phyloP scores from a whole-genome alignment of 306 rosid species.

The Prunus mira region DNA sequence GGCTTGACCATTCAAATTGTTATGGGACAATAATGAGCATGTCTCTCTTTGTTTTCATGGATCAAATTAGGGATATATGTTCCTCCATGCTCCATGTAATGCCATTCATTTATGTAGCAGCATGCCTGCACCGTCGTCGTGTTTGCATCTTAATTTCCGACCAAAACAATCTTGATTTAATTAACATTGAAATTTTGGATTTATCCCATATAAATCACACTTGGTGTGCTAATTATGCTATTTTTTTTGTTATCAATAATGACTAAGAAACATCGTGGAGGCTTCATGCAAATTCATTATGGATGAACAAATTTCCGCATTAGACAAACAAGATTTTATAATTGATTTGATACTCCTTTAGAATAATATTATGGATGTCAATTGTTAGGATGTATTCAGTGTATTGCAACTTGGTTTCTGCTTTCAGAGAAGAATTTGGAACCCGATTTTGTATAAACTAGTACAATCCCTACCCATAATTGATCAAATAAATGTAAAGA shows the following conservation, averaged over 20 bases:
- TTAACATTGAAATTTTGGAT: neutral
- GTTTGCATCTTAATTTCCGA: slow-evolving; percentile 1
- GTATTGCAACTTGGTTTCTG: neutral
- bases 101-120: neutral
- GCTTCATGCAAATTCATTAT: slow-evolving; percentile 7
- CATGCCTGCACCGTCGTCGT: slow-evolving; percentile 2
- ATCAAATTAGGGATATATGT: slow-evolving; percentile 5
- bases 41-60: slow-evolving; percentile 24
- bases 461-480: no score
- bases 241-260: neutral
- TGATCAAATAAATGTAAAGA: no score
- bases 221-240: neutral
- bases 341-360: neutral
- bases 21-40: slow-evolving; percentile 10
- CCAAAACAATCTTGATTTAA: slow-evolving; percentile 2
- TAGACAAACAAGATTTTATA: neutral
- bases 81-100: neutral
- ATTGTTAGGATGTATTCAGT: neutral
- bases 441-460: no score
- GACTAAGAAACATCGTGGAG: slow-evolving; percentile 7
- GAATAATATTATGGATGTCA: neutral
- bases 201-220: neutral
- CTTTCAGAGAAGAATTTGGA: neutral
- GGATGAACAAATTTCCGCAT: neutral
- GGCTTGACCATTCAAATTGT: slow-evolving; percentile 7